A percentile compares a stretch with the other conserved stretches of the same genome.
These are phyloP conservation scores for Hanseniaspora taiwanica DNA, from an alignment of 805 yeast genomes.

Conservation along the genomic window DNA sequence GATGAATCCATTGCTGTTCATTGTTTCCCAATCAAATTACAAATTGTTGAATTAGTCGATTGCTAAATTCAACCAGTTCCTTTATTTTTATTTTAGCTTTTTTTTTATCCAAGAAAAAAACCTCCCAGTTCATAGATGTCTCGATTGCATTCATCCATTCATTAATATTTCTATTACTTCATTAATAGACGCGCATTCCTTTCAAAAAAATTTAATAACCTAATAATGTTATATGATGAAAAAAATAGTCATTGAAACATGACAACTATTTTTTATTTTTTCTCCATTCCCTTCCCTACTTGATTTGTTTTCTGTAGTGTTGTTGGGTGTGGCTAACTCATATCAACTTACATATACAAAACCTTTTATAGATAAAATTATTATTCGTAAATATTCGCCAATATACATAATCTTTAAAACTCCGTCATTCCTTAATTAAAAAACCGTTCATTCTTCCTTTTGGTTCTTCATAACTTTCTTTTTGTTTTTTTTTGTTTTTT, in stretches of 20 bases:
- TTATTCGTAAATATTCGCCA: not conserved
- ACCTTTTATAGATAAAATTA: not conserved
- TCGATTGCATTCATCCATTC: no score
- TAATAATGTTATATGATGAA: no score
- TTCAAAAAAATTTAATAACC: no score
- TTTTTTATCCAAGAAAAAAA: not conserved
- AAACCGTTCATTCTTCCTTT: not conserved
- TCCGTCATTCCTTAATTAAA: not conserved
- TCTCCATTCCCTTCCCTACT: no score
- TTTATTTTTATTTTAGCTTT: not conserved
- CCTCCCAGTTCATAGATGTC: not conserved
- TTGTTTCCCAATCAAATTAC: constrained; percentile 42
- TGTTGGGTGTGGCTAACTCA: no score
- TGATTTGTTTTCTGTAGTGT: no score
- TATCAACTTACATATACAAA: no score
- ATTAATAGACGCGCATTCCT: no score
- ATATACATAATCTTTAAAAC: not conserved
- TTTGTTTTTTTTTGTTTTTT: no score
- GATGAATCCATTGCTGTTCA: constrained; percentile 40
- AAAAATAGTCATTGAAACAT: no score
- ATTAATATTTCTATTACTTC: no score
- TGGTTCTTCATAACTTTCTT: not conserved
- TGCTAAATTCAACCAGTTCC: constrained; percentile 25
- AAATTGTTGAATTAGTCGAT: constrained; percentile 33
- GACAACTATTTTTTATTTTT: no score